Evolutionary conservation across 2,329 filamentous ascomycete species (phyloP).

Genomic region (Tothia fuscella): DNA sequence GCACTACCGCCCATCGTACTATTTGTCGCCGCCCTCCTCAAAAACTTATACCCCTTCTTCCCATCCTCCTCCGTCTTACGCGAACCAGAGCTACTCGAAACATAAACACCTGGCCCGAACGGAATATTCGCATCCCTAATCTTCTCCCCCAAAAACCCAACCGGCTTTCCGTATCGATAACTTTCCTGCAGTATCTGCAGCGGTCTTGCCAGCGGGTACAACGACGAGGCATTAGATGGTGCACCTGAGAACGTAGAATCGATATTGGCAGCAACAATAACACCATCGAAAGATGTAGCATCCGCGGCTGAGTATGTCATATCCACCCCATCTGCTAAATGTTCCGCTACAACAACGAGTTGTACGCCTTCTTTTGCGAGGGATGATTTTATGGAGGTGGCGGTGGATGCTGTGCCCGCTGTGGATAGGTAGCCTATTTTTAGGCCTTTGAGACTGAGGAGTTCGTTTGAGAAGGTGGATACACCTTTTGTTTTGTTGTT

Average conservation of each 20-base stretch:
- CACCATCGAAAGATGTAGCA: conserved; percentile 48
- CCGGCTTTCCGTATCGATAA: conserved; percentile 59
- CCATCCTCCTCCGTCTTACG: no score
- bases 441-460: conserved; percentile 50
- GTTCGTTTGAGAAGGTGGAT: conserved; percentile 44
- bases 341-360: conserved; percentile 50
- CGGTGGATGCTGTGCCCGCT: conserved; percentile 35
- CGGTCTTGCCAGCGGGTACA: conserved; percentile 54
- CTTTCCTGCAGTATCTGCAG: conserved; percentile 50
- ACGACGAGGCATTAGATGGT: conserved; percentile 32
- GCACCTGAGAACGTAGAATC: conserved; percentile 38
- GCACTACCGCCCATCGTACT: background rate
- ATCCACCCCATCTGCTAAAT: conserved; percentile 41
- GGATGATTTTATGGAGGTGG: conserved; percentile 41
- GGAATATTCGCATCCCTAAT: conserved; percentile 35
- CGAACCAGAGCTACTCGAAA: conserved; percentile 19
- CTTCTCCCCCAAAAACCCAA: conserved; percentile 45
- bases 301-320: conserved; percentile 55
- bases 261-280: conserved; percentile 47
- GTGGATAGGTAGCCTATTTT: conserved; percentile 52
- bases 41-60: no score
- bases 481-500: conserved; percentile 52
- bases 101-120: conserved; percentile 16
- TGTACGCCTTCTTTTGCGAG: conserved; percentile 42
- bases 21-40: conserved; percentile 14